Conservation (phyloP, 208 protist species). For the Blastocrithidia nonstop region DNA sequence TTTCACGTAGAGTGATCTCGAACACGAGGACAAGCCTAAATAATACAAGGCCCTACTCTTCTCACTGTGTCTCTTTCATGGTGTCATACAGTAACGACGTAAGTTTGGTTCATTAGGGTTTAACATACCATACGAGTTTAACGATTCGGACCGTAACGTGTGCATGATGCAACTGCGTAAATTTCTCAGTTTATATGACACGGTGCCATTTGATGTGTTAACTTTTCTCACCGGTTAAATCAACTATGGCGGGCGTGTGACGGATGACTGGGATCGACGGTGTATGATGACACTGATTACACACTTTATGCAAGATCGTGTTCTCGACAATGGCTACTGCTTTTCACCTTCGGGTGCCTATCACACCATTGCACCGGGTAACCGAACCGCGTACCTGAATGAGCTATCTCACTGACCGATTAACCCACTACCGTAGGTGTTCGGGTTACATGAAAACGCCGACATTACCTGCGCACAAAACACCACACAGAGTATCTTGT, state of each 20-base stretch:
- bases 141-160: constrained; percentile 87
- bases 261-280: constrained; percentile 93
- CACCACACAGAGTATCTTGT: constrained; percentile 58
- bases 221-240: constrained; percentile 90
- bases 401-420: constrained; percentile 84
- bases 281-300: constrained; percentile 91
- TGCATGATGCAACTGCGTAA: constrained; percentile 85
- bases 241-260: constrained; percentile 96
- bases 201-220: constrained; percentile 88
- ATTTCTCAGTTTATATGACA: constrained; percentile 86
- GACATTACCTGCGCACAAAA: constrained; percentile 92
- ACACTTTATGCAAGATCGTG: constrained; percentile 76
- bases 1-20: constrained; percentile 81
- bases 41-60: constrained; percentile 89
- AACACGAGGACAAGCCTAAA: constrained; percentile 56
- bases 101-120: constrained; percentile 92
- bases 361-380: constrained; percentile 73
- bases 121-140: constrained; percentile 96
- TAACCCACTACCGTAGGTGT: constrained; percentile 90
- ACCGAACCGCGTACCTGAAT: constrained; percentile 73
- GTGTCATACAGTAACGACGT: constrained; percentile 87
- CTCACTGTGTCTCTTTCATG: constrained; percentile 90
- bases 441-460: constrained; percentile 94
- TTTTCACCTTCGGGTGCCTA: constrained; percentile 88
- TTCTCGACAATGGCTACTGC: constrained; percentile 76